A percentile compares a stretch with the other conserved stretches of the same genome.
phyloP scores from a whole-genome alignment of 345 rosid species.

The Capsella bursapastoris region DNA sequence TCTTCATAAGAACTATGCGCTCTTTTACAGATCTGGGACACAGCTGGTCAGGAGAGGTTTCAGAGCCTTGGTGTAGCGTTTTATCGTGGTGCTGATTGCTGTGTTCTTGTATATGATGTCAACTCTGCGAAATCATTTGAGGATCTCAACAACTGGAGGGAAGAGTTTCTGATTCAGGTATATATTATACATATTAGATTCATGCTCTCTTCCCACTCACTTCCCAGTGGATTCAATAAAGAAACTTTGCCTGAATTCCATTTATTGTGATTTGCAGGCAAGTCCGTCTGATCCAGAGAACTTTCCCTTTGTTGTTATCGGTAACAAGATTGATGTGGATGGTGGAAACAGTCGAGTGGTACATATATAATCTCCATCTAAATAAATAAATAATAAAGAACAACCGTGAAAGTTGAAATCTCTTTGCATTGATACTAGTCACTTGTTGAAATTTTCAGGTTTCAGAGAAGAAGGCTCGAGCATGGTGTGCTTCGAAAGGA shows the following conservation, averaged over 20 bases:
- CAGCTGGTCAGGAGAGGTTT: constrained; percentile 94
- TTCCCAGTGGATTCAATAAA: background rate
- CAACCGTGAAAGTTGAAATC: background rate
- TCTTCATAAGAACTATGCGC: background rate
- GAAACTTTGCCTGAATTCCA: background rate
- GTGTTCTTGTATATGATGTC: constrained; percentile 93
- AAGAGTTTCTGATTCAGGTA: constrained; percentile 91
- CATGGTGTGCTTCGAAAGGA: constrained; percentile 95
- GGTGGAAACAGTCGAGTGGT: constrained; percentile 94
- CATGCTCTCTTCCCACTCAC: background rate
- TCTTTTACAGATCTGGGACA: constrained; percentile 77
- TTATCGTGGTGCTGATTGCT: constrained; percentile 93
- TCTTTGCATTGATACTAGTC: background rate
- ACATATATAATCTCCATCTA: constrained; percentile 36
- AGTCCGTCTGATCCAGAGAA: constrained; percentile 89
- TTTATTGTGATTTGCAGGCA: constrained; percentile 54
- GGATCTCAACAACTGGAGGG: constrained; percentile 91
- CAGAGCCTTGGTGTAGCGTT: constrained; percentile 94
- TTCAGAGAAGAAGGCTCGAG: constrained; percentile 87
- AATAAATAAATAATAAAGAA: background rate
- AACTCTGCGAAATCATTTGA: constrained; percentile 83
- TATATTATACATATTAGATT: background rate
- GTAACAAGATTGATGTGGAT: constrained; percentile 85
- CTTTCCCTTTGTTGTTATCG: constrained; percentile 87
- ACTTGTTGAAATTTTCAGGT: constrained; percentile 49